Conservation (phyloP, 495 filamentous ascomycete genomes). For the Cercophora samala region DNA sequence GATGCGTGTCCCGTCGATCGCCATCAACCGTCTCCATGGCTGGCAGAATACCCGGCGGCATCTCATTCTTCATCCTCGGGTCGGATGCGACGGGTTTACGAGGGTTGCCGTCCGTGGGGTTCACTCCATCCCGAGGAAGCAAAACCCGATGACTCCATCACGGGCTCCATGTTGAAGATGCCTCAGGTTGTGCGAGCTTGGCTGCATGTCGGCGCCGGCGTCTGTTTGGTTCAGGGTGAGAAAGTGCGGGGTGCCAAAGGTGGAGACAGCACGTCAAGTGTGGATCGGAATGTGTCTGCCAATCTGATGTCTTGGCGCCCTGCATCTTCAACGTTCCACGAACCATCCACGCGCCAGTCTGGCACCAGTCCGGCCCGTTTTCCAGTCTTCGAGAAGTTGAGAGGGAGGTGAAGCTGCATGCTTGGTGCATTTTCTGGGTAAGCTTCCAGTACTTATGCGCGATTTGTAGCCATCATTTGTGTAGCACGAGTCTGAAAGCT, state of each 20-base stretch:
- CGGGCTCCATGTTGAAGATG: not conserved
- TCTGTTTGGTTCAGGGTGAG: not conserved
- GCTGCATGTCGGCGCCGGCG: not conserved
- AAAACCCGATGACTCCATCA: not conserved
- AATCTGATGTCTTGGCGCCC: not conserved
- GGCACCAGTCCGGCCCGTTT: not conserved
- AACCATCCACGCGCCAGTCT: not conserved
- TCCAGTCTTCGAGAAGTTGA: not conserved
- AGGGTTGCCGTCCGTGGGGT: conserved; percentile 1
- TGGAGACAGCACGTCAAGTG: not conserved
- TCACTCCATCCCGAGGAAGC: not conserved
- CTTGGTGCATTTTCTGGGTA: not conserved
- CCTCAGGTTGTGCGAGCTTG: not conserved
- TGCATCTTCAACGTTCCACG: not conserved
- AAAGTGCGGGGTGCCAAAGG: not conserved
- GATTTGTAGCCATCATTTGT: not conserved
- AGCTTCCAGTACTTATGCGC: not conserved
- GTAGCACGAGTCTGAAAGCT: not conserved
- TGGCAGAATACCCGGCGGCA: conserved; percentile 5
- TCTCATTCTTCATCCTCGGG: not conserved
- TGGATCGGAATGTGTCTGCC: not conserved
- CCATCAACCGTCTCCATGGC: not conserved
- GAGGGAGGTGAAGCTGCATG: not conserved
- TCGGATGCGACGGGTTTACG: conserved; percentile 8
- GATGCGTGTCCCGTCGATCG: conserved; percentile 2